These are phyloP conservation scores for Exophiala sp. DNA, from an alignment of 2,329 filamentous ascomycete species.

Conservation along the genomic window DNA sequence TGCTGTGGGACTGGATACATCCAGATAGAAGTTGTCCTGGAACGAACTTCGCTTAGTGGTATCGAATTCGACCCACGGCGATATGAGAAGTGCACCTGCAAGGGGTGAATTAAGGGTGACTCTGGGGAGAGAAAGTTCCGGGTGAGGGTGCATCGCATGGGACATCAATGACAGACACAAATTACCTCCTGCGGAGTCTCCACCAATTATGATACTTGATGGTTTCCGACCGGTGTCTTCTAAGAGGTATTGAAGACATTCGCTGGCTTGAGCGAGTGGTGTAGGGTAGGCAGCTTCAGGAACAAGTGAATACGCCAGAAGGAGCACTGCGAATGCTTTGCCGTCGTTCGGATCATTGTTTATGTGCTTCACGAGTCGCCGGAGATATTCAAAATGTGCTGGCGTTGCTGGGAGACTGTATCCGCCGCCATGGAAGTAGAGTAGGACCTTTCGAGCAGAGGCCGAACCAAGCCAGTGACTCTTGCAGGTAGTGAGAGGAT, in stretches of 20 bases:
- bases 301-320: not conserved
- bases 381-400: not conserved
- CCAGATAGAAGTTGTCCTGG: too few species aligned
- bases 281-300: not conserved
- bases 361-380: too few species aligned
- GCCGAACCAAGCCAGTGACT: not conserved
- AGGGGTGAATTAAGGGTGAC: not conserved
- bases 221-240: not conserved
- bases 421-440: not conserved
- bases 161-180: not conserved
- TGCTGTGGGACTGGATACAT: too few species aligned
- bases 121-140: not conserved
- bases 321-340: not conserved
- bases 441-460: not conserved
- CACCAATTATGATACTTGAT: slow-evolving; percentile 3
- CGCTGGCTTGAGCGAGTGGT: not conserved
- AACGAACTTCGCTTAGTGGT: not conserved
- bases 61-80: not conserved
- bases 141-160: not conserved
- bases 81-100: not conserved
- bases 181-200: slow-evolving; percentile 15
- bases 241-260: not conserved
- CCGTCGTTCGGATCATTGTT: not conserved
- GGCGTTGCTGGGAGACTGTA: not conserved
- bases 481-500: too few species aligned